Percentiles rank a stretch among this genome's conserved stretches.
These are phyloP conservation scores for Xylaria longipes DNA, from an alignment of 495 filamentous ascomycete genomes.

Conservation along the genomic window DNA sequence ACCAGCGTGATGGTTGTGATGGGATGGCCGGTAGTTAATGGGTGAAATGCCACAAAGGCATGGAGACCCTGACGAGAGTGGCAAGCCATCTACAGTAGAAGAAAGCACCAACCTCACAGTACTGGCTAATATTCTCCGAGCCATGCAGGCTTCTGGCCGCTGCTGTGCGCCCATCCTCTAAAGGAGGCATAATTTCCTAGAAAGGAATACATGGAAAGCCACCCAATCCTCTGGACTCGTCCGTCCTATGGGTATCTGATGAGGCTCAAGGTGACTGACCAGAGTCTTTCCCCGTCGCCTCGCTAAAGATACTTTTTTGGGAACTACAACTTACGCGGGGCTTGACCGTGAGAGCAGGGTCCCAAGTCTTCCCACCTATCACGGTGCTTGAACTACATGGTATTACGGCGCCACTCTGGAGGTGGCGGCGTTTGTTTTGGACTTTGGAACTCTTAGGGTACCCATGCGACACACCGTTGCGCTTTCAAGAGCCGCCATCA, in stretches of 20 bases:
- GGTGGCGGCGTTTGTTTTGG: constrained; percentile 21
- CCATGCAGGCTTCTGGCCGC: background rate
- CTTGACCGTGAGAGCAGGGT: background rate
- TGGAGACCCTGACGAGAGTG: background rate
- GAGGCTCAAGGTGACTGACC: constrained; percentile 22
- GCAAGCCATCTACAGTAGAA: background rate
- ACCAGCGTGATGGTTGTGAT: background rate
- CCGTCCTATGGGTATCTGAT: constrained; percentile 1
- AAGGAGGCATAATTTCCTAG: constrained; percentile 19
- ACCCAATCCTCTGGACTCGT: constrained; percentile 13
- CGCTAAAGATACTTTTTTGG: constrained; percentile 23
- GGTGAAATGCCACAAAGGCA: background rate
- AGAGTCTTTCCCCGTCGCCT: constrained; percentile 6
- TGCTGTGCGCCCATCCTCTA: background rate
- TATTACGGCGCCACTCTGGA: constrained; percentile 24
- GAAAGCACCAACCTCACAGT: background rate
- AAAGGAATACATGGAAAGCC: constrained; percentile 12
- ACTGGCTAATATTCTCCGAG: constrained; percentile 17
- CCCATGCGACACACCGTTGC: constrained; percentile 8
- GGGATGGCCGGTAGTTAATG: constrained; percentile 7
- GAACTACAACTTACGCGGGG: background rate
- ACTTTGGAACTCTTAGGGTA: constrained; percentile 14
- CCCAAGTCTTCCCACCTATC: constrained; percentile 9
- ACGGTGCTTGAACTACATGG: constrained; percentile 2
- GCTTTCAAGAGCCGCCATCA: constrained; percentile 15